Base-by-base conservation (phyloP, 1,284 basidiomycete genomes). In the Microbotryomycetes sp. region DNA sequence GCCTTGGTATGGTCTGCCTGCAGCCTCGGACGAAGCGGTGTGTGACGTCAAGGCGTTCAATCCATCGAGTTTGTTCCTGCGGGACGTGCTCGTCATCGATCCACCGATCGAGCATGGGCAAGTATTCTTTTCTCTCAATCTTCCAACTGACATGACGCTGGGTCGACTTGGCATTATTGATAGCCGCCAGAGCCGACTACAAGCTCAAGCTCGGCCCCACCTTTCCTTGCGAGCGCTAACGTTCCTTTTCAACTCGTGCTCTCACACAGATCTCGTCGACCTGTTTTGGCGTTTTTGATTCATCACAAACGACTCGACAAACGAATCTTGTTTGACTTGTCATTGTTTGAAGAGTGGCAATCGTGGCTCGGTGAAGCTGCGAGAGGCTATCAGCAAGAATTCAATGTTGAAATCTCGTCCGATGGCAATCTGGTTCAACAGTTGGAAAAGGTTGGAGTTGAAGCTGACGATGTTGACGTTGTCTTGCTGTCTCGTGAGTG, bases 401-500 rank as follows among this genome's bases (percentile, higher is more conserved):
- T 55, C 1, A 29, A 45, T 9, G 60, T 53, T 23, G 47, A 61
- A 3, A 47, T 49, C 3, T 3, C 30, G n/a, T 54, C 53, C 21
- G 54, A 54, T 5, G 31, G 28, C 11, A 52, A 59, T n/a, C 27
- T 65, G 0, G 63, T 53, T 11, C 23, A 54, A 5, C 53, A 61
- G 4, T 21, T 65, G 6, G 35, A 23, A 2, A 54, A 26, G 13
- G 16, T 52, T 1, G 54, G 54, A 7, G 49, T 65, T 11, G 15
- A 51, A 27, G 3, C 31, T 18, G 41, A 46, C 11, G 45, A 61
- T 13, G 26, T 65, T 57, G 48, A 59, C 3, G 24, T 56, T 9
- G 31, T 65, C 45, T 16, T 65, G 18, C 30, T 65, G 5, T 65
- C 63, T 3, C 62, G 56, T 59, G 7, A n/a, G 62, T 53, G 28